A percentile compares a stretch with the other conserved stretches of the same genome.
Conservation (phyloP, 129 eudicot species). For the Rutidosis leptorrhynchoides region DNA sequence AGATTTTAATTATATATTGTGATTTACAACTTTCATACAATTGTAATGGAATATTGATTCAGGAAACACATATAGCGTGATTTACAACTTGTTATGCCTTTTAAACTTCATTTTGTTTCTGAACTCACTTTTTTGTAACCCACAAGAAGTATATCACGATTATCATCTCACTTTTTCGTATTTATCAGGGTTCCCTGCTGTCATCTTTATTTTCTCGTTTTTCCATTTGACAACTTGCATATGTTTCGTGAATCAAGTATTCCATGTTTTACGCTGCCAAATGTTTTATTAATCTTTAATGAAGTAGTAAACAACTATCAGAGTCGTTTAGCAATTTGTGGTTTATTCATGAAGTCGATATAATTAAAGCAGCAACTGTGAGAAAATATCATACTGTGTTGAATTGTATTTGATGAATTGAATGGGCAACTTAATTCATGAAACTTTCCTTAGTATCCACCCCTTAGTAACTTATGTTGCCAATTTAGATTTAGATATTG, state of each 20-base stretch:
- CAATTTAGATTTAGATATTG: background rate
- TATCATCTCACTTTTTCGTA: background rate
- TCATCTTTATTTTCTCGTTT: constrained; percentile 3
- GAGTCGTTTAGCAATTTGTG: background rate
- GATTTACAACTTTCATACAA: no score
- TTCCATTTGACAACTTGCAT: constrained; percentile 11
- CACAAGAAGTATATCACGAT: constrained; percentile 1
- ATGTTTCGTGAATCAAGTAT: background rate
- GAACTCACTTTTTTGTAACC: background rate
- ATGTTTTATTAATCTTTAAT: constrained; percentile 4
- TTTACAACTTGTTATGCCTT: constrained; percentile 6
- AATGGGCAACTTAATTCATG: background rate
- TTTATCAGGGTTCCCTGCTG: constrained; percentile 3
- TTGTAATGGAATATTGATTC: no score
- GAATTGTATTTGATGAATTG: background rate
- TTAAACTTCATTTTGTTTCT: background rate
- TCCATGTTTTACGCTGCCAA: constrained; percentile 3
- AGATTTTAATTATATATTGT: no score
- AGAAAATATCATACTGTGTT: background rate
- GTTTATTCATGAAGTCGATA: background rate
- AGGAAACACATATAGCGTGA: no score
- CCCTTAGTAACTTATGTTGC: background rate
- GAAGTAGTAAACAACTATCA: background rate
- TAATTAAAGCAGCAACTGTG: background rate
- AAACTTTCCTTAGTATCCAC: background rate